Percentiles rank a stretch among this genome's conserved stretches.
These are phyloP conservation scores for Isabelozyma pseudorhagii DNA, from an alignment of 805 yeast genomes.

Conservation along the genomic window DNA sequence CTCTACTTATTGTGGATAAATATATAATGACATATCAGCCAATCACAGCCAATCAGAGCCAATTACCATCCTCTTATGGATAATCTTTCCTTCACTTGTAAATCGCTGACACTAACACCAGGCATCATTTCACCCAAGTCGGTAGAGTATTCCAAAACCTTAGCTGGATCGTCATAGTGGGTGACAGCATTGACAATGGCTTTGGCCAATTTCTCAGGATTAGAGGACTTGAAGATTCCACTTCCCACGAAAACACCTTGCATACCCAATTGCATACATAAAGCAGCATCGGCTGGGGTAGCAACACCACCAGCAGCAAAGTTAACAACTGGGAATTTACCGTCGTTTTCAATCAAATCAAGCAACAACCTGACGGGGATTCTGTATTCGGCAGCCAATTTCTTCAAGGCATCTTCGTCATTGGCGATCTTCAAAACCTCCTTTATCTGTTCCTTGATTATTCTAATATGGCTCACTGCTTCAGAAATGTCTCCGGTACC, in stretches of 20 bases:
- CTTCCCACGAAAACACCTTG: slow-evolving; percentile 43
- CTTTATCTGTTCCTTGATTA: slow-evolving; percentile 55
- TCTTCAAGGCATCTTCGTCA: slow-evolving; percentile 43
- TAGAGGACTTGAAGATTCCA: slow-evolving; percentile 71
- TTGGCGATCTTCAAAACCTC: slow-evolving; percentile 35
- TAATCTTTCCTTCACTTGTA: slow-evolving; percentile 44
- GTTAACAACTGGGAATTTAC: slow-evolving; percentile 76
- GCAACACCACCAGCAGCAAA: slow-evolving; percentile 91
- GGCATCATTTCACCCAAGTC: slow-evolving; percentile 76
- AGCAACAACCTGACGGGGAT: slow-evolving; percentile 57
- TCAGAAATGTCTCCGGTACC: slow-evolving; percentile 86
- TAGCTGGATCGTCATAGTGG: slow-evolving; percentile 57
- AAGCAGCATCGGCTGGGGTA: slow-evolving; percentile 84
- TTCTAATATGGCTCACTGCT: slow-evolving; percentile 71
- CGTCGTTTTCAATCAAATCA: slow-evolving; percentile 46
- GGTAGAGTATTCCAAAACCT: slow-evolving; percentile 61
- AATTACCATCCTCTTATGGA: slow-evolving; percentile 53
- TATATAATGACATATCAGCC: neutral
- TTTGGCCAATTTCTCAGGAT: slow-evolving; percentile 69
- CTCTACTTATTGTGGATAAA: neutral
- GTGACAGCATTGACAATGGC: slow-evolving; percentile 83
- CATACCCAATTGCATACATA: slow-evolving; percentile 53
- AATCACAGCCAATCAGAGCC: neutral
- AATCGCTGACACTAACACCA: slow-evolving; percentile 58
- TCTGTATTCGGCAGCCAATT: slow-evolving; percentile 53